Evolutionary conservation across 495 filamentous ascomycete species (phyloP), one percentile per base, ranked within the genome.

Genomic region (Xylaria cubensis): DNA sequence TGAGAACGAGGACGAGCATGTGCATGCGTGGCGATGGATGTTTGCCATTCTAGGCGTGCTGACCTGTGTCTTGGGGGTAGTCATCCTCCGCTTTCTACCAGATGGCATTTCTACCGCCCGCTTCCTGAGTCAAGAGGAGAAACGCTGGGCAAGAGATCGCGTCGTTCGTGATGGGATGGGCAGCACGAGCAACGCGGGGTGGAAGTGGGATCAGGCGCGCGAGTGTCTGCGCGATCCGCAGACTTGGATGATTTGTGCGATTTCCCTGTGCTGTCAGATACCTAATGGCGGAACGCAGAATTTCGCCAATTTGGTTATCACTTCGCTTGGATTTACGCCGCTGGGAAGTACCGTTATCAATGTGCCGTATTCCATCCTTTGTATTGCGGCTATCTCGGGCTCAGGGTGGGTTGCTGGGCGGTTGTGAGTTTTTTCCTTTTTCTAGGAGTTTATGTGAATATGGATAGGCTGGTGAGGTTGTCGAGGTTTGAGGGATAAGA

Each of bases 281-380:
- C 83, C 83, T 21, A 84, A 84, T 62, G 82, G 83, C 26, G 83
- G 83, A 19, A 84, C 81, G 10, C 77, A 80, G 70, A 82, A 78
- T 70, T 85, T 85, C 65, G 78, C 78, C 17, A 83, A 83, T 67
- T 73, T 84, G 13, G 81, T 82, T 51, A 76, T 85, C 64, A 81
- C 70, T 32, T 77, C 77, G 9, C 84, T 85, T 46, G 81, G 83
- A 13, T 85, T 84, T 70, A 78, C 78, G 3, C 77, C 75, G 63
- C 75, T 83, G 17, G 76, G 84, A 63, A 76, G 76, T 3, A 81
- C 81, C 19, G 75, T 84, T 3, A 75, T 84, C 34, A 80, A 77
- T 21, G 78, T 84, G 12, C 83, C 83, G 1, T 81, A 82, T 64
- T 80, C 77, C 4, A 26, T 82, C 29, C 75, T 84, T 51, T 69